Evolutionary conservation across 805 yeast genomes (phyloP).

Genomic region (Ogataea trehaloabstinens): DNA sequence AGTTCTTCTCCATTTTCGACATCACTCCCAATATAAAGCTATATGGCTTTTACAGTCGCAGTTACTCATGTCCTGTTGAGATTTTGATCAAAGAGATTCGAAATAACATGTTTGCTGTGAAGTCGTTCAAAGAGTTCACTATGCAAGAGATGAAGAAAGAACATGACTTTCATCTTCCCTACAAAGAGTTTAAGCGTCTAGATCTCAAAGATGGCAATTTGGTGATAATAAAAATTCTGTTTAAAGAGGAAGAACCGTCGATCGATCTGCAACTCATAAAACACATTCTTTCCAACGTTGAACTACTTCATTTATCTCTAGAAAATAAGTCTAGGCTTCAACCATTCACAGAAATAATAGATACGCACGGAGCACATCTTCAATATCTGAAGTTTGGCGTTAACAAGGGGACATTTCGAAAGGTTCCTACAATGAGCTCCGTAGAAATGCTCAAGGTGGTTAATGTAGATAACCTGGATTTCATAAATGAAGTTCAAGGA

Average conservation of each 20-base stretch:
- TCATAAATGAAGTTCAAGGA: slow-evolving; percentile 22
- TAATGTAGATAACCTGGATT: slow-evolving; percentile 29
- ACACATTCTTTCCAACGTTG: slow-evolving; percentile 24
- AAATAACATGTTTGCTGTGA: slow-evolving; percentile 28
- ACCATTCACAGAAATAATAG: slow-evolving; percentile 30
- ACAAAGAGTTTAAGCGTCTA: slow-evolving; percentile 29
- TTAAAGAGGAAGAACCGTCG: slow-evolving; percentile 31
- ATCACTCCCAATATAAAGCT: slow-evolving; percentile 31
- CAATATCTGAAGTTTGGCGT: slow-evolving; percentile 31
- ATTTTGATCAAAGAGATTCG: slow-evolving; percentile 30
- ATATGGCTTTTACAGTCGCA: slow-evolving; percentile 29
- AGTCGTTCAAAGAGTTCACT: slow-evolving; percentile 30
- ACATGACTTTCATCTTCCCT: slow-evolving; percentile 33
- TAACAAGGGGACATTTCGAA: slow-evolving; percentile 28
- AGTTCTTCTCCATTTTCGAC: slow-evolving; percentile 30
- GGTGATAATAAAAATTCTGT: slow-evolving; percentile 30
- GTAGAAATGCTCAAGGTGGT: slow-evolving; percentile 28
- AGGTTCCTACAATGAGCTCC: slow-evolving; percentile 23
- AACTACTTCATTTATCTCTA: slow-evolving; percentile 27
- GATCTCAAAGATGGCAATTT: slow-evolving; percentile 29
- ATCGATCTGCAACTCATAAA: slow-evolving; percentile 27
- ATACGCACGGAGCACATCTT: slow-evolving; percentile 18
- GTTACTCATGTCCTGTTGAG: slow-evolving; percentile 28
- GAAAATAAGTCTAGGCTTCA: slow-evolving; percentile 29
- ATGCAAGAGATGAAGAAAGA: slow-evolving; percentile 31